Evolutionary conservation across 2,329 filamentous ascomycete genomes (phyloP).

Genomic region (Fusarium luffae): DNA sequence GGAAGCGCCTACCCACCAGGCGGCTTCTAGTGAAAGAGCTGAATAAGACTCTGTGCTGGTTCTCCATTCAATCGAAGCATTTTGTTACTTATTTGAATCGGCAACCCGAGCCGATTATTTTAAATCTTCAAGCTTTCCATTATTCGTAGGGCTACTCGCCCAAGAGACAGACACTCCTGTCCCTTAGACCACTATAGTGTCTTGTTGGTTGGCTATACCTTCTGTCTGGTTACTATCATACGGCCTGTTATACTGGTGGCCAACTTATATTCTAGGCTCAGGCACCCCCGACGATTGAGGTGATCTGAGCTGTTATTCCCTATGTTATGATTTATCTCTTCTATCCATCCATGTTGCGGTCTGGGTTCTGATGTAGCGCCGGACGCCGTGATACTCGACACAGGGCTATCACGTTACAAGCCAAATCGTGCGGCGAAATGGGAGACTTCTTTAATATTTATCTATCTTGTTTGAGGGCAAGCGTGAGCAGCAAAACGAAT

Average conservation of each 20-base stretch:
- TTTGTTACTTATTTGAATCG: conserved; percentile 4
- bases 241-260: not conserved
- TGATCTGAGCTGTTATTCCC: conserved; percentile 12
- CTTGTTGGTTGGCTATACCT: conserved; percentile 13
- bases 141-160: conserved; percentile 14
- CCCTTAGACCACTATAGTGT: conserved; percentile 24
- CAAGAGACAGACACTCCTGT: conserved; percentile 12
- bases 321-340: conserved; percentile 9
- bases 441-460: not conserved
- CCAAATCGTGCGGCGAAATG: not conserved
- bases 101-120: conserved; percentile 5
- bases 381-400: conserved; percentile 1
- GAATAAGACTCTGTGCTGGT: conserved; percentile 6
- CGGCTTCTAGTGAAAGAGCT: conserved; percentile 42
- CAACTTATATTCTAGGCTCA: conserved; percentile 9
- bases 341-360: not conserved
- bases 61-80: not conserved
- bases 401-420: not conserved
- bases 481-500: not conserved
- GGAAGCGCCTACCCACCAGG: conserved; percentile 63
- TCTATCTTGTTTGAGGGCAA: not conserved
- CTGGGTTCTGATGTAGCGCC: conserved; percentile 1
- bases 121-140: conserved; percentile 9
- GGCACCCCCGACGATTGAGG: conserved; percentile 6
- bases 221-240: conserved; percentile 6